These are phyloP conservation scores for Russula sp. DNA, from an alignment of 768 basidiomycete genomes.

Conservation along the genomic window DNA sequence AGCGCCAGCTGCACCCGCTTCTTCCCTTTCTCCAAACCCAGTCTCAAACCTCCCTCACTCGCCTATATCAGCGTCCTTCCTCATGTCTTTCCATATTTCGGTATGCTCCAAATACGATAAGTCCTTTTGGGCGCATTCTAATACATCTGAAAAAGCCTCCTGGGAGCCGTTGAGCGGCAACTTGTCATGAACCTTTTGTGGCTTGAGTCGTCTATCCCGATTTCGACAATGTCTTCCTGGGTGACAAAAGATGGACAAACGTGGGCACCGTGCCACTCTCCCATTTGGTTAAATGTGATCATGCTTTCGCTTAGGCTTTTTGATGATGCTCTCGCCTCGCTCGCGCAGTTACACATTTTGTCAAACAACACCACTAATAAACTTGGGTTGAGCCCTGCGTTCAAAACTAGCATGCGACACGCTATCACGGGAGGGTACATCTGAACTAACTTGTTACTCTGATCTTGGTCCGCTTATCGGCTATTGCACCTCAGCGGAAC, in stretches of 20 bases:
- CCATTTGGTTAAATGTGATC: slow-evolving; percentile 5
- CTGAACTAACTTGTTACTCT: neutral
- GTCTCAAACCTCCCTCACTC: slow-evolving; percentile 67
- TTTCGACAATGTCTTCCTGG: slow-evolving; percentile 70
- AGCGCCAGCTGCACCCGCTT: slow-evolving; percentile 44
- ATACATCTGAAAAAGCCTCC: slow-evolving; percentile 42
- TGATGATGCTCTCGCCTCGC: slow-evolving; percentile 56
- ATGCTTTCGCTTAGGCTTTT: slow-evolving; percentile 50
- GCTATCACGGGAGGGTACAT: slow-evolving; percentile 85
- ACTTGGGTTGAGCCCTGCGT: slow-evolving; percentile 62
- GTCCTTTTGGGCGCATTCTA: neutral
- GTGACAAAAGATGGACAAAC: slow-evolving; percentile 66
- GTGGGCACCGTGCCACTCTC: slow-evolving; percentile 34
- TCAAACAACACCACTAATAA: slow-evolving; percentile 49
- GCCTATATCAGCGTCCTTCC: slow-evolving; percentile 80
- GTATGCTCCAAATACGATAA: slow-evolving; percentile 34
- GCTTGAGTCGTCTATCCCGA: slow-evolving; percentile 69
- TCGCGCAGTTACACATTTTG: slow-evolving; percentile 66
- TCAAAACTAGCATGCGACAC: slow-evolving; percentile 73
- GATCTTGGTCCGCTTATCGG: slow-evolving; percentile 1
- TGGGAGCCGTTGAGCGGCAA: slow-evolving; percentile 76
- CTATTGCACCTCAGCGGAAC: slow-evolving; percentile 45
- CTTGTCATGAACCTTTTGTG: slow-evolving; percentile 84
- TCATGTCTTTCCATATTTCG: slow-evolving; percentile 89
- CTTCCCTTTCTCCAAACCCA: slow-evolving; percentile 78